Evolutionary conservation across 2,329 filamentous ascomycete species (phyloP), one percentile per base, ranked within the genome.

Genomic region (Penicillium nordicum): DNA sequence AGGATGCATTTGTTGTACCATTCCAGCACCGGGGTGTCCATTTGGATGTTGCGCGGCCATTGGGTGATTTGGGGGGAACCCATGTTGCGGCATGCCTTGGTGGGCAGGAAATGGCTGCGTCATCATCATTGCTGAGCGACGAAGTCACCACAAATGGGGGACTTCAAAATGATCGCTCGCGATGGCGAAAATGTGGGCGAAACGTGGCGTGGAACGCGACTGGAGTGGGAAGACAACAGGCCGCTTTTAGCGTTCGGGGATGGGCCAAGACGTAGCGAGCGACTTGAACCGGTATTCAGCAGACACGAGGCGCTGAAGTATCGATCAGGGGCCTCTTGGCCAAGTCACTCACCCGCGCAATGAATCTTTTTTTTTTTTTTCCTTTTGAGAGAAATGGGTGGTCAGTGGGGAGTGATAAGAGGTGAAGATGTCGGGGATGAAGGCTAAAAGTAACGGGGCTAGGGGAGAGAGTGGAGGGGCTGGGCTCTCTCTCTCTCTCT

Each of bases 1-100:
- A 50, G 81, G 82, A 63, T 84, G 82, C 78, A 86, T 84, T 65
- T 79, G 81, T 71, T 83, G 83, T 50, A 78, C 75, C 75, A 80
- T 80, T 38, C 71, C 75, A 37, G 71, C 70, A 12, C 73, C 75
- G 12, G 81, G 82, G 57, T 78, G 84, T 52, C 79, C 80, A 63
- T 81, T 83, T 46, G 81, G 82, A 65, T 82, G 81, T 67, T 82
- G 81, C 57, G 77, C 80, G 47, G 79, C 81, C 78, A 86, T 85
- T 59, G 83, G 83, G 64, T 86, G 84, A 50, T 81, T 83, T 61
- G 84, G 84, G 61, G 81, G 78, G 67, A 86, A 76, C 54, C 82
- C 82, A 61, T 82, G 82, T 57, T 83, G 76, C 58, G 76, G 82
- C 74, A 86, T 84, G 73, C 78, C 79, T 72, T 82, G 80, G 74